These are phyloP conservation scores for Gastroboletus turbinatus DNA, from an alignment of 1,284 basidiomycete species.

Conservation along the genomic window DNA sequence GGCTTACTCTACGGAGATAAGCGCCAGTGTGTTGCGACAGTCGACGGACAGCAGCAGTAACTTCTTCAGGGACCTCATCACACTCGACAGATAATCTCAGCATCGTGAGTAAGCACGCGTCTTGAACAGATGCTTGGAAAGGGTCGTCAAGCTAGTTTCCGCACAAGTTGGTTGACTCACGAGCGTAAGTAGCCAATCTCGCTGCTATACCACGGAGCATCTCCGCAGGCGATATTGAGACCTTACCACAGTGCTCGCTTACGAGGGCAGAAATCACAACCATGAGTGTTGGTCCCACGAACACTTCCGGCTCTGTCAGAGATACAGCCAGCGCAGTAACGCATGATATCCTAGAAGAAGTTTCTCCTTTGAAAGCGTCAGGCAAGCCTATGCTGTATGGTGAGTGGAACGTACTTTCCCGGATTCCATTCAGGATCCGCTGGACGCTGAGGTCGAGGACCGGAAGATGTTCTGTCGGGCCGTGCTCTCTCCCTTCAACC, in stretches of 20 bases:
- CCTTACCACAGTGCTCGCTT: conserved; percentile 54
- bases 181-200: conserved; percentile 44
- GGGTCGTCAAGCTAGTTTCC: conserved; percentile 1
- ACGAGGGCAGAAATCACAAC: conserved; percentile 63
- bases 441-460: conserved; percentile 60
- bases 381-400: background rate
- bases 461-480: conserved; percentile 32
- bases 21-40: conserved; percentile 45
- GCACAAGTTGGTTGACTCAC: conserved; percentile 40
- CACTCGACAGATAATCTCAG: conserved; percentile 60
- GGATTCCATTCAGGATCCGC: conserved; percentile 47
- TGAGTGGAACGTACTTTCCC: conserved; percentile 42
- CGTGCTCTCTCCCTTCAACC: conserved; percentile 39
- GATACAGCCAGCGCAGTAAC: conserved; percentile 50
- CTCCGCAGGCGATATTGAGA: conserved; percentile 50
- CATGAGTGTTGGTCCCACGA: conserved; percentile 56
- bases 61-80: conserved; percentile 48
- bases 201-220: conserved; percentile 52
- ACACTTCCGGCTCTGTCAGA: conserved; percentile 45
- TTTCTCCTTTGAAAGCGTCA: conserved; percentile 38
- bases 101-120: conserved; percentile 68
- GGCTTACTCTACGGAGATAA: conserved; percentile 55
- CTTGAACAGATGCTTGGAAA: conserved; percentile 60
- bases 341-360: conserved; percentile 47
- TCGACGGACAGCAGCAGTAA: conserved; percentile 42